Base-by-base conservation (phyloP, 2,329 filamentous ascomycete species). In the Claviceps capensis region DNA sequence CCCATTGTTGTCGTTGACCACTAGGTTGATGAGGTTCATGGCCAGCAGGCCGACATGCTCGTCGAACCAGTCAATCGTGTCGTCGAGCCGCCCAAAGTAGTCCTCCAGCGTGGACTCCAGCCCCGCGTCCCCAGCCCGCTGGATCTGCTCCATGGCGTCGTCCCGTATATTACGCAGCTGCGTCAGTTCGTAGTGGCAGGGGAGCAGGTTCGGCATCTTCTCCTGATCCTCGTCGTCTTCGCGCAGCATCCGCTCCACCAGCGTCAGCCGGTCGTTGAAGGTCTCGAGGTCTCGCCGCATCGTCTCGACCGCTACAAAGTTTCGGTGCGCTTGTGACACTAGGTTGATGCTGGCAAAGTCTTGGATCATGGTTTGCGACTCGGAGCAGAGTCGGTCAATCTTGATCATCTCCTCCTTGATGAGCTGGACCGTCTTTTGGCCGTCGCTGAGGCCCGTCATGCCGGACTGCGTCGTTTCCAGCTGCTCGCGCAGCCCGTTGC, bases 391-490 rank as follows among this genome's bases (percentile, higher is more conserved):
- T 71, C 88, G 89, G 73, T 98, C 93, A 62, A 98, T 97, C 71
- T 91, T 94, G 76, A 94, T 89, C 81, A 98, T 93, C 72, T 98
- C 93, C 59, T 97, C 91, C 69, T 95, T 95, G 70, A 96, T 96
- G 61, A 86, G 81, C 64, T 88, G 85, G 38, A 98, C 87, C 55
- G 88, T 88, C 67, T 90, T 86, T 69, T 97, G 90, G 52, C 90
- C 90, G 64, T 96, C 89, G 45, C 81, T 82, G 58, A 98, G 83
- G 56, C 86, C 86, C 58, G 74, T 85, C 83, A 98, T 95, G 66
- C 93, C 93, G 59, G 86, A 80, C 71, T 97, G 91, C 11, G 93
- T 96, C 51, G 90, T 86, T 70, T 95, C 88, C 53, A 98, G 79
- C 75, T 98, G 93, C 63, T 95, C 89, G 61, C 87, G 83, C 58